Conservation (phyloP, 805 yeast genomes). For the Saturnispora zaruensis region DNA sequence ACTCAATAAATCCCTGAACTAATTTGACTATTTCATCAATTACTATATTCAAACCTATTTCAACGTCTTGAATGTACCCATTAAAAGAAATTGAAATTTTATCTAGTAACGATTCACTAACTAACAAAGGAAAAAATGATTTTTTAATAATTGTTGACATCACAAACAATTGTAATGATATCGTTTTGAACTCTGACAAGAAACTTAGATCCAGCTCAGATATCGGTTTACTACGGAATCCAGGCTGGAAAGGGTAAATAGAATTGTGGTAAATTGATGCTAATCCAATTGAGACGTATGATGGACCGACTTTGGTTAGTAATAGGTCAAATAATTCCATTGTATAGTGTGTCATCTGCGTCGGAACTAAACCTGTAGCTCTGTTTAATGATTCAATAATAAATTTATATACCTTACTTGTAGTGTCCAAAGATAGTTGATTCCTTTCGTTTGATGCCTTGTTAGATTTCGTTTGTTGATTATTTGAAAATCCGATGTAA, state of each 20-base stretch:
- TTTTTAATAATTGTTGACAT: conserved; percentile 67
- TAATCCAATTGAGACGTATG: conserved; percentile 65
- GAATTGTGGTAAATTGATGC: conserved; percentile 50
- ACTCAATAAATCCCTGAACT: conserved; percentile 41
- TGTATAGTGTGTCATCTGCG: conserved; percentile 51
- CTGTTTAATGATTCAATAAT: conserved; percentile 74
- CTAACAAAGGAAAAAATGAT: conserved; percentile 65
- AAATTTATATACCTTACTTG: conserved; percentile 59
- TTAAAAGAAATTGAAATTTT: conserved; percentile 19
- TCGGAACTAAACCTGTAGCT: conserved; percentile 62
- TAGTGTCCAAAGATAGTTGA: conserved; percentile 34
- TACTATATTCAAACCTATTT: conserved; percentile 56
- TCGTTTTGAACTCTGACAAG: conserved; percentile 19
- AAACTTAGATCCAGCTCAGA: conserved; percentile 17
- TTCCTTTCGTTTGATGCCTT: conserved; percentile 10
- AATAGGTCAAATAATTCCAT: conserved; percentile 60
- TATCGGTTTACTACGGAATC: conserved; percentile 21
- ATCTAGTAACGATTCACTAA: conserved; percentile 14
- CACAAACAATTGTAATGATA: conserved; percentile 37
- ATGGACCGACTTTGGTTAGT: conserved; percentile 59
- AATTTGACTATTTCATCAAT: conserved; percentile 50
- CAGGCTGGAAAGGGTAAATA: conserved; percentile 19
- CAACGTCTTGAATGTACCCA: conserved; percentile 30
- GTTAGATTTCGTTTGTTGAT: not conserved
- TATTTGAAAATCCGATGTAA: conserved; percentile 5